These are phyloP conservation scores for Theileria equi DNA, from an alignment of 169 alveolate genomes.

Conservation along the genomic window DNA sequence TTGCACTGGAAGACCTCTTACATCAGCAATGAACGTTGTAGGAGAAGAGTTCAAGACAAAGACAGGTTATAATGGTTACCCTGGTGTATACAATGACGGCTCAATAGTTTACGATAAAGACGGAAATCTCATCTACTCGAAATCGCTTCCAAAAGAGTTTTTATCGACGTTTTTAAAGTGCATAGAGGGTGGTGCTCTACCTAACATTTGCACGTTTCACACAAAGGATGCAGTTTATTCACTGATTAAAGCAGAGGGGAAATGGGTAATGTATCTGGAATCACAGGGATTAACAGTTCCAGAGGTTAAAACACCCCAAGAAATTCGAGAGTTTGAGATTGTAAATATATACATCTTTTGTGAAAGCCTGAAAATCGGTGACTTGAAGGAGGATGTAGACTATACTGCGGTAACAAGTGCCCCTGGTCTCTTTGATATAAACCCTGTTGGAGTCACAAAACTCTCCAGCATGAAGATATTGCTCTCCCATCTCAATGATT, in stretches of 20 bases:
- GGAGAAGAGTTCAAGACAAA: slow-evolving; percentile 26
- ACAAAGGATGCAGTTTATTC: background rate
- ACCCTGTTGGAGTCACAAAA: slow-evolving; percentile 34
- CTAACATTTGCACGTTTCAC: background rate
- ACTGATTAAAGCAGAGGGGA: background rate
- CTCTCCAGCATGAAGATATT: slow-evolving; percentile 23
- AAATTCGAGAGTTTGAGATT: background rate
- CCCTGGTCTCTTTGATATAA: slow-evolving; percentile 9
- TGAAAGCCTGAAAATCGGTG: background rate
- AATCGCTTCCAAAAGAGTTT: slow-evolving; percentile 1
- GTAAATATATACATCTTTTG: background rate
- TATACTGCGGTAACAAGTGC: too few species aligned
- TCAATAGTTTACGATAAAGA: slow-evolving; percentile 41
- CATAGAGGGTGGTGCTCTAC: background rate
- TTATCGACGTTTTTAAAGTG: slow-evolving; percentile 2
- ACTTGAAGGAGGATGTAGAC: background rate
- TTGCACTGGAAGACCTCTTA: slow-evolving; percentile 46
- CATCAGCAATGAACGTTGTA: slow-evolving; percentile 10
- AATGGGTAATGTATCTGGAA: background rate
- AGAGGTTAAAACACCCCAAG: background rate
- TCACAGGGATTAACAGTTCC: background rate
- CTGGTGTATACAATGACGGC: slow-evolving; percentile 64
- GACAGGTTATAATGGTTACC: slow-evolving; percentile 57
- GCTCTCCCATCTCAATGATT: slow-evolving; percentile 4
- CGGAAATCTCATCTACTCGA: slow-evolving; percentile 23